A percentile compares a stretch with the other conserved stretches of the same genome.
Evolutionary conservation across 1,284 basidiomycete genomes (phyloP).

Genomic region (Rhodotorula mucilaginosa): DNA sequence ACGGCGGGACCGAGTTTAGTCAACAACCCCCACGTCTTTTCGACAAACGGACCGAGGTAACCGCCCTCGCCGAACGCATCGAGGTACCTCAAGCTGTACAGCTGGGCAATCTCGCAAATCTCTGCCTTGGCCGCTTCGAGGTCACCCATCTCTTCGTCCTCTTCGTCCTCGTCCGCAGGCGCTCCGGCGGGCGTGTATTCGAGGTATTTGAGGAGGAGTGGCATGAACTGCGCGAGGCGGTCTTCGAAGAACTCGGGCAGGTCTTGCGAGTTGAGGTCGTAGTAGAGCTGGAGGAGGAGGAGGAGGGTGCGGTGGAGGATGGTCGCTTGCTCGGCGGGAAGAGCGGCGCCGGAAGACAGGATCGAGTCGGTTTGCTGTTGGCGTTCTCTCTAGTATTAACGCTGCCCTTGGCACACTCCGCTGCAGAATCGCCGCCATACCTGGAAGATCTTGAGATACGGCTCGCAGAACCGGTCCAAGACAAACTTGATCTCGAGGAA

Average conservation of each 20-base stretch:
- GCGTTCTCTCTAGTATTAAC: background rate
- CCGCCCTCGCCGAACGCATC: conserved; percentile 69
- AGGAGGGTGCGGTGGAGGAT: conserved; percentile 70
- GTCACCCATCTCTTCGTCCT: conserved; percentile 76
- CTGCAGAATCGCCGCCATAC: conserved; percentile 43
- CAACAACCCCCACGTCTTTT: conserved; percentile 86
- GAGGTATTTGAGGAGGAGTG: conserved; percentile 71
- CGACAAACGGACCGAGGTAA: conserved; percentile 62
- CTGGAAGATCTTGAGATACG: conserved; percentile 79
- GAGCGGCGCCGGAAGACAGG: conserved; percentile 49
- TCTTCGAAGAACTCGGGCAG: conserved; percentile 94
- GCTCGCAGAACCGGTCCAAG: conserved; percentile 73
- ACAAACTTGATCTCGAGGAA: conserved; percentile 93
- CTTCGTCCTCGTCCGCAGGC: conserved; percentile 57
- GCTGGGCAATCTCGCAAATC: conserved; percentile 88
- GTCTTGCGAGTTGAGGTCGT: conserved; percentile 93
- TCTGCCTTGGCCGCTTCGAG: conserved; percentile 82
- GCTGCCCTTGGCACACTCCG: conserved; percentile 46
- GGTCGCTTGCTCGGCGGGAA: conserved; percentile 47
- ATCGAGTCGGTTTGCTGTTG: conserved; percentile 53
- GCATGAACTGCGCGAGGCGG: conserved; percentile 76
- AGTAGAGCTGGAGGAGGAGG: conserved; percentile 80
- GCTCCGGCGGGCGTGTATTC: conserved; percentile 67
- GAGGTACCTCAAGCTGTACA: conserved; percentile 87
- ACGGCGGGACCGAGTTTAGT: conserved; percentile 68